Conservation (phyloP, 345 rosid genomes). For the Euphorbia peplus region DNA sequence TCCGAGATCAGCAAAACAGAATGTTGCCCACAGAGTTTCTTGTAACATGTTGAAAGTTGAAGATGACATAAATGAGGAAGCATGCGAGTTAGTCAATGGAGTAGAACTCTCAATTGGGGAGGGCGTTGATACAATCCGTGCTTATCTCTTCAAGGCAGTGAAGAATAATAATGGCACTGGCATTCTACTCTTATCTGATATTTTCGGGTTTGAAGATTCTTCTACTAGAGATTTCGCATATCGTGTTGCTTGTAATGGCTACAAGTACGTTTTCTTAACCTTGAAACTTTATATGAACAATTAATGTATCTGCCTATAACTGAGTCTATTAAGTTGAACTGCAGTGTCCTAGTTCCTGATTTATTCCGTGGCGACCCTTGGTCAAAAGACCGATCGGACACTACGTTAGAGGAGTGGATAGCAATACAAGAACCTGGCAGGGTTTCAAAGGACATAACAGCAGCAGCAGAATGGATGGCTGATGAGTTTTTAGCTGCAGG, state of each 20-base stretch:
- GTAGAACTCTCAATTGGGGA: constrained; percentile 59
- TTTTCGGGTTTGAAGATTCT: constrained; percentile 80
- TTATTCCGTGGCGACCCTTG: constrained; percentile 82
- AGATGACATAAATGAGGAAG: constrained; percentile 48
- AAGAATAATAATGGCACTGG: constrained; percentile 83
- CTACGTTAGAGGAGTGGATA: constrained; percentile 53
- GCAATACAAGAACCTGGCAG: constrained; percentile 46
- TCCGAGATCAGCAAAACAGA: constrained; percentile 15
- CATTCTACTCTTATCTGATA: constrained; percentile 62
- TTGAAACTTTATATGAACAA: background rate
- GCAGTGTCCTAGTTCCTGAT: constrained; percentile 90
- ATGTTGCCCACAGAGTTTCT: constrained; percentile 15
- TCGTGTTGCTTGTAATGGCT: constrained; percentile 83
- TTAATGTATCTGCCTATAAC: background rate
- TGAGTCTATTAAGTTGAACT: background rate
- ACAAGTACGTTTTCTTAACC: constrained; percentile 51
- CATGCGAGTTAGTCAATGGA: constrained; percentile 75
- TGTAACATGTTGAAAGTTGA: constrained; percentile 40
- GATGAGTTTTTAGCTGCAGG: constrained; percentile 77
- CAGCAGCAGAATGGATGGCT: constrained; percentile 65
- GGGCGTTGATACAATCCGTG: constrained; percentile 48
- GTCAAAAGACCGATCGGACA: constrained; percentile 46
- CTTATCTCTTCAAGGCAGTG: constrained; percentile 71
- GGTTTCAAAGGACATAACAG: constrained; percentile 46
- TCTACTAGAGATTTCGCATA: constrained; percentile 83